phyloP scores from a whole-genome alignment of 306 rosid genomes.

The Dryas drummondii region DNA sequence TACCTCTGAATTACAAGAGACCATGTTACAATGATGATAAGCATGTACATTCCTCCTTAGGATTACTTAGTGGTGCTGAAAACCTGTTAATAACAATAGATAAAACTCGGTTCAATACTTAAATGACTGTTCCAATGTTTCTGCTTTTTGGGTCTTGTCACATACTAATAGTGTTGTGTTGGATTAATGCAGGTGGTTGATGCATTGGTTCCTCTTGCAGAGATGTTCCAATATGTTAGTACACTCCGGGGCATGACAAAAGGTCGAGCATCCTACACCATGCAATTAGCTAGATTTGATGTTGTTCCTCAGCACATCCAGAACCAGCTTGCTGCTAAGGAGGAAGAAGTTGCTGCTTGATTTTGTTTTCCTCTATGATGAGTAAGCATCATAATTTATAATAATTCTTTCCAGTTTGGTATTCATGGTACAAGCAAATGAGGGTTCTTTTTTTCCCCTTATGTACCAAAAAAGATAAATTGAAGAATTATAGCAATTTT shows the following conservation, averaged over 20 bases:
- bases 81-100: no score
- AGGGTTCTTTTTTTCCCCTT: not conserved
- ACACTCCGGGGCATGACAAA: constrained; percentile 95
- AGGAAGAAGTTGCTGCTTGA: constrained; percentile 85
- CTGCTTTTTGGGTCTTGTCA: not conserved
- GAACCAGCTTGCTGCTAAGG: constrained; percentile 81
- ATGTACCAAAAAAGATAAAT: constrained; percentile 3
- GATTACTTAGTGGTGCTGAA: no score
- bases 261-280: constrained; percentile 94
- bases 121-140: not conserved
- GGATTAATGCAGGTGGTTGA: constrained; percentile 76
- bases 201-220: constrained; percentile 83
- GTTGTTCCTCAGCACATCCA: constrained; percentile 96
- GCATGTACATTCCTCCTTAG: no score
- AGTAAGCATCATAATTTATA: constrained; percentile 14
- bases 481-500: not conserved
- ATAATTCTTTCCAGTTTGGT: constrained; percentile 6
- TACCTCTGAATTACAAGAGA: no score
- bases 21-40: no score
- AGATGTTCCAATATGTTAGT: constrained; percentile 96
- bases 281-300: constrained; percentile 90
- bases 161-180: not conserved
- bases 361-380: constrained; percentile 24
- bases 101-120: no score
- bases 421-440: not conserved